Evolutionary conservation across 225 moss, liverwort and hornwort species (phyloP).

Genomic region (Physcomitrium patens): DNA sequence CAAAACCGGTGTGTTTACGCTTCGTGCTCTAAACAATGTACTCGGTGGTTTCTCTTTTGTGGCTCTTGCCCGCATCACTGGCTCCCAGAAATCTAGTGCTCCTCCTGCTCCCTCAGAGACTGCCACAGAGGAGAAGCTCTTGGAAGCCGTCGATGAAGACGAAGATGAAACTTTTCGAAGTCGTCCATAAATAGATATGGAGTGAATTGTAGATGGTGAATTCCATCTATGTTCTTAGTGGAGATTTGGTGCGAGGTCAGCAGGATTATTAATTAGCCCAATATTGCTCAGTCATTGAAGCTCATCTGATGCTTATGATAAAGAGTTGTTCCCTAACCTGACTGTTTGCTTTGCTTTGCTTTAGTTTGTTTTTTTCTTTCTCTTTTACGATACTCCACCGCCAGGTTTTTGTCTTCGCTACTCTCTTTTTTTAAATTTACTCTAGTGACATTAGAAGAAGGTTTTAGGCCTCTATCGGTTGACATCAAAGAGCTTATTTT

Average conservation of each 20-base stretch:
- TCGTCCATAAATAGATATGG: background rate
- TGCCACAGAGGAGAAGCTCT: slow-evolving; percentile 26
- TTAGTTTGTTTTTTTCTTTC: slow-evolving; percentile 7
- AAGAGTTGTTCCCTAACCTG: background rate
- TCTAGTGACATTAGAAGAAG: slow-evolving; percentile 25
- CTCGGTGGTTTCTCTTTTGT: slow-evolving; percentile 85
- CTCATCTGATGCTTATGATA: slow-evolving; percentile 2
- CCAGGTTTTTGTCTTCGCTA: slow-evolving; percentile 15
- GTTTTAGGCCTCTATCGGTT: slow-evolving; percentile 23
- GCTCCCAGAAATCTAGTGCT: slow-evolving; percentile 67
- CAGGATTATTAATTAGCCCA: slow-evolving; percentile 25
- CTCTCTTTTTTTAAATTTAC: slow-evolving; percentile 8
- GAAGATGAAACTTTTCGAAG: slow-evolving; percentile 31
- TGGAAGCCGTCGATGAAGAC: slow-evolving; percentile 16
- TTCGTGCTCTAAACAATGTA: slow-evolving; percentile 86
- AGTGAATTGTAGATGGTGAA: slow-evolving; percentile 1
- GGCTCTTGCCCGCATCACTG: slow-evolving; percentile 77
- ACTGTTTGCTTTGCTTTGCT: background rate
- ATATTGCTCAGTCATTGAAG: slow-evolving; percentile 30
- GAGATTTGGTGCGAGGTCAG: background rate
- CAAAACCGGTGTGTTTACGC: slow-evolving; percentile 62
- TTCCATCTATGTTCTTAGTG: background rate
- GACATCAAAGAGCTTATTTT: slow-evolving; percentile 27
- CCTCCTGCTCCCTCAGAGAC: slow-evolving; percentile 24
- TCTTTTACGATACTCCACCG: too few species aligned